phyloP scores from a whole-genome alignment of 345 rosid species.

The Heritiera littoralis region DNA sequence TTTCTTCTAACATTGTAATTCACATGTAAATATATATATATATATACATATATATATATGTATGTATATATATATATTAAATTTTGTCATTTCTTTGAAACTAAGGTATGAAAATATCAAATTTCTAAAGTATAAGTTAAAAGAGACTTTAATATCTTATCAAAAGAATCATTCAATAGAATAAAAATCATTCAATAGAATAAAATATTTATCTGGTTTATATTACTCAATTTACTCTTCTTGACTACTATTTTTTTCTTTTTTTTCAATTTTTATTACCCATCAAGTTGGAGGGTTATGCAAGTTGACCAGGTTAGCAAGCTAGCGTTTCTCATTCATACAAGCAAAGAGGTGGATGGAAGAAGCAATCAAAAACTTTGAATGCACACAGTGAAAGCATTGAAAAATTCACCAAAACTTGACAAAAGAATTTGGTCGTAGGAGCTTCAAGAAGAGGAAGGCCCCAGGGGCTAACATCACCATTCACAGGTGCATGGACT shows the following conservation, averaged over 20 bases:
- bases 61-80: too few species aligned
- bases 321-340: neutral
- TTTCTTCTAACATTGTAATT: neutral
- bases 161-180: neutral
- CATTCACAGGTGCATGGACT: constrained; percentile 30
- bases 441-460: neutral
- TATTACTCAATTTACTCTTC: neutral
- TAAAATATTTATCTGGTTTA: neutral
- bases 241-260: neutral
- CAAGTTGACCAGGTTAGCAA: constrained; percentile 7
- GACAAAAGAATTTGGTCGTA: neutral
- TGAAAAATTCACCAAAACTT: neutral
- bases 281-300: neutral
- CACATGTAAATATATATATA: neutral
- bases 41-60: too few species aligned
- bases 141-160: neutral
- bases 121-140: neutral
- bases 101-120: neutral
- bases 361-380: neutral
- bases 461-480: constrained; percentile 14
- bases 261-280: neutral
- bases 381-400: neutral
- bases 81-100: neutral
- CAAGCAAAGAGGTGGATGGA: neutral
- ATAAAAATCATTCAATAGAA: neutral